A percentile compares a stretch with the other conserved stretches of the same genome.
Evolutionary conservation across 2,329 filamentous ascomycete species (phyloP).

Genomic region (Phoma herbarum): DNA sequence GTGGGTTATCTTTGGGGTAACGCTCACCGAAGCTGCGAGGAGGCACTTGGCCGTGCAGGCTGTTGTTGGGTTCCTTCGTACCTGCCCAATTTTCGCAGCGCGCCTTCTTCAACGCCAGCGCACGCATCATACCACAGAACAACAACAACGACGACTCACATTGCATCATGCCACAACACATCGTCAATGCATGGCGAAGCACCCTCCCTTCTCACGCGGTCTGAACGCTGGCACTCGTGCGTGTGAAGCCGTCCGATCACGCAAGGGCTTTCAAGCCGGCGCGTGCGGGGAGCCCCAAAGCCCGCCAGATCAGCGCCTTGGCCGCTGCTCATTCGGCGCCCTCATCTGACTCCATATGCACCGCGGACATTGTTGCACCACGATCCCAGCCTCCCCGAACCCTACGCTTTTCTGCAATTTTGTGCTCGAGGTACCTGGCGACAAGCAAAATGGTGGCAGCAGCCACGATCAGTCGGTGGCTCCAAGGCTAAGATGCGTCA

Average conservation of each 20-base stretch:
- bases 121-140: conserved; percentile 24
- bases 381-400: conserved; percentile 15
- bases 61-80: not conserved
- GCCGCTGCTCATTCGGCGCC: conserved; percentile 17
- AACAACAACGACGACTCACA: not conserved
- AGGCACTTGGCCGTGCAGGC: not conserved
- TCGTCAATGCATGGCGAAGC: not conserved
- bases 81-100: not conserved
- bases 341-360: conserved; percentile 36
- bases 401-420: too few species aligned
- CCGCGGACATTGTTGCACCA: conserved; percentile 28
- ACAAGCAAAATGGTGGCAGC: not conserved
- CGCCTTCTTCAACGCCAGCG: conserved; percentile 18
- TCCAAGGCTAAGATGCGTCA: conserved; percentile 26
- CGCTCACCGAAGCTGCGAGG: not conserved
- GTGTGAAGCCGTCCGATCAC: conserved; percentile 18
- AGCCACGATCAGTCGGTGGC: too few species aligned
- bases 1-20: conserved; percentile 3
- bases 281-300: conserved; percentile 22
- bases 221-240: too few species aligned
- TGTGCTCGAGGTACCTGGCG: not conserved
- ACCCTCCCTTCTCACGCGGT: conserved; percentile 4
- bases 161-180: conserved; percentile 3
- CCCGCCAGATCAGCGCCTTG: conserved; percentile 17
- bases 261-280: conserved; percentile 9